A percentile compares a stretch with the other conserved stretches of the same genome.
Conservation (phyloP, 192 early-diverging fungal species). For the Spinellus fusiger region DNA sequence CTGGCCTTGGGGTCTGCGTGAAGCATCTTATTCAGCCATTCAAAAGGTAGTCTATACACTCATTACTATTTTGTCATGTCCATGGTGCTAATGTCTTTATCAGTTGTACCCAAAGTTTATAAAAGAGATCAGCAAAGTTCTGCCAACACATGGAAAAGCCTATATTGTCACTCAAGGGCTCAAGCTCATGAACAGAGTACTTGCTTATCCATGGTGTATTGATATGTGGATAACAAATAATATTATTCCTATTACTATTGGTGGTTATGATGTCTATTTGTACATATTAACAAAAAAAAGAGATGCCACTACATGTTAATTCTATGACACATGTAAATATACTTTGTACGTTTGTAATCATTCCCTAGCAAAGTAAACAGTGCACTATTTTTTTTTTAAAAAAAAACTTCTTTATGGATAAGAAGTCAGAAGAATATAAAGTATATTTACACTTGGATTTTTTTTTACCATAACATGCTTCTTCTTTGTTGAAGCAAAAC, state of each 20-base stretch:
- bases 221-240: conserved; percentile 10
- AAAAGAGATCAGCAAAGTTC: conserved; percentile 25
- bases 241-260: conserved; percentile 13
- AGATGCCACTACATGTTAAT: too few relatives aligned
- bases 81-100: not conserved
- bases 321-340: too few relatives aligned
- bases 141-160: conserved; percentile 31
- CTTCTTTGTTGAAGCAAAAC: too few relatives aligned
- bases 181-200: conserved; percentile 34
- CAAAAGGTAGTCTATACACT: conserved; percentile 7
- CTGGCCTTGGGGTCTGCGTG: conserved; percentile 30
- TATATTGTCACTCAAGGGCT: conserved; percentile 38
- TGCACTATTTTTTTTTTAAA: too few relatives aligned
- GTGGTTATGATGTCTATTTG: conserved; percentile 23
- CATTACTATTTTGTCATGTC: not conserved
- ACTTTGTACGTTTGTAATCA: too few relatives aligned
- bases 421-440: too few relatives aligned
- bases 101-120: conserved; percentile 41
- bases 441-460: too few relatives aligned
- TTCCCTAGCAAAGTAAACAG: too few relatives aligned
- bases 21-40: conserved; percentile 13
- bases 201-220: conserved; percentile 25
- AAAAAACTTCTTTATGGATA: too few relatives aligned
- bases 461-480: too few relatives aligned
- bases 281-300: conserved; percentile 17